A percentile compares a stretch with the other conserved stretches of the same genome.
Evolutionary conservation across 2,329 filamentous ascomycete genomes (phyloP).

Genomic region (Colletotrichum lupini): DNA sequence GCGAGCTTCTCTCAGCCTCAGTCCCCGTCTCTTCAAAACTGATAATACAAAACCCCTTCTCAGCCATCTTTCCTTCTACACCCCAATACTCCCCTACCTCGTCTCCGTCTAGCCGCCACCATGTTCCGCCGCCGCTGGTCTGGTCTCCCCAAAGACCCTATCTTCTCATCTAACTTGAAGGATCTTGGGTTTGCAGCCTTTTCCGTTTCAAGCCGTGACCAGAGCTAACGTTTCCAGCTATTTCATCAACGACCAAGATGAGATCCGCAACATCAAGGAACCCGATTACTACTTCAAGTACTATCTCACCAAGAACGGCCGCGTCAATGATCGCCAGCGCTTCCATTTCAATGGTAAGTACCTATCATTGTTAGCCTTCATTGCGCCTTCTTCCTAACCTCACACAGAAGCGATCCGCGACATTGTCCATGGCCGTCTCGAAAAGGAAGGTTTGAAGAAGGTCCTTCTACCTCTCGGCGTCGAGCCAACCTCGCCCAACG

Average conservation of each 20-base stretch:
- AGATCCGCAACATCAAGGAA: constrained; percentile 76
- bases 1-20: too few relatives aligned
- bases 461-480: constrained; percentile 70
- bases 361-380: neutral
- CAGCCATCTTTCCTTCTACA: neutral
- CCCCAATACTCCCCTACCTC: too few relatives aligned
- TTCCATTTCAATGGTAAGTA: constrained; percentile 79
- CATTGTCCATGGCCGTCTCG: constrained; percentile 72
- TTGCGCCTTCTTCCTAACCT: constrained; percentile 18
- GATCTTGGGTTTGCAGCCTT: constrained; percentile 73
- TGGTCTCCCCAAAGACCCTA: constrained; percentile 76
- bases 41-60: neutral
- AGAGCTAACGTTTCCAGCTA: constrained; percentile 63
- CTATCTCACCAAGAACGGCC: constrained; percentile 77
- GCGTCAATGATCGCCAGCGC: constrained; percentile 80
- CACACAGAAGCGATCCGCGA: constrained; percentile 68
- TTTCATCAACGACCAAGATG: constrained; percentile 80
- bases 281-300: constrained; percentile 80
- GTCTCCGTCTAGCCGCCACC: constrained; percentile 34
- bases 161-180: constrained; percentile 73
- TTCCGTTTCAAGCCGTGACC: neutral
- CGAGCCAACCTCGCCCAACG: constrained; percentile 61
- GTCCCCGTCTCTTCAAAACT: neutral
- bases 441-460: constrained; percentile 67
- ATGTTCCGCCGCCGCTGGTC: constrained; percentile 83